A percentile compares a stretch with the other conserved stretches of the same genome.
These are phyloP conservation scores for Pseudopyricularia cyperi DNA, from an alignment of 2,329 filamentous ascomycete species.

Conservation along the genomic window DNA sequence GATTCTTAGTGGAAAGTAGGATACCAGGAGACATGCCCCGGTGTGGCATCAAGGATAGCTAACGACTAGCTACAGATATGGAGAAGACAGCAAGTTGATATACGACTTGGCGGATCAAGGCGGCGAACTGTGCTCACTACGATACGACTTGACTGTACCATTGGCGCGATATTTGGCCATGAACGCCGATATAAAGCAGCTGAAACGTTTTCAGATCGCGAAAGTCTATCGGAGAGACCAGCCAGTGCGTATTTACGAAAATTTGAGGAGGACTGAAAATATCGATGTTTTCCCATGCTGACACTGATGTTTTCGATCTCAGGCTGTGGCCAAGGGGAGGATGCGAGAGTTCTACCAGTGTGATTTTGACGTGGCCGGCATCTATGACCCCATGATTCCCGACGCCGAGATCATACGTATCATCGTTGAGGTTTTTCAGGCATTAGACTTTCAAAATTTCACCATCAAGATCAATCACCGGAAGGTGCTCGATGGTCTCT, in stretches of 20 bases:
- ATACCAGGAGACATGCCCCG: constrained; percentile 7
- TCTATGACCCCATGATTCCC: constrained; percentile 80
- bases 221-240: constrained; percentile 56
- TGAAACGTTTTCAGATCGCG: constrained; percentile 91
- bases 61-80: constrained; percentile 53
- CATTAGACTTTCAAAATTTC: constrained; percentile 61
- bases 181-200: constrained; percentile 69
- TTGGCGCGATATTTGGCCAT: constrained; percentile 89
- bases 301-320: neutral
- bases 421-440: constrained; percentile 72
- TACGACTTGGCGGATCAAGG: constrained; percentile 77
- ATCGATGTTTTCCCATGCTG: neutral
- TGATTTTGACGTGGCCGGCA: constrained; percentile 88
- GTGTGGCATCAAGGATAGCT: constrained; percentile 5
- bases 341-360: constrained; percentile 98
- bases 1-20: constrained; percentile 33
- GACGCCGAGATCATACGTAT: constrained; percentile 84
- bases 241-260: constrained; percentile 5
- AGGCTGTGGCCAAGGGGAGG: constrained; percentile 73
- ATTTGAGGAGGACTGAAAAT: neutral
- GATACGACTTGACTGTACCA: constrained; percentile 51
- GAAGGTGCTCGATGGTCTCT: constrained; percentile 85
- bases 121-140: constrained; percentile 66
- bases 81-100: constrained; percentile 57
- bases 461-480: constrained; percentile 94